Evolutionary conservation across 257 asterid species (phyloP).

Genomic region (Eustoma russellianum): DNA sequence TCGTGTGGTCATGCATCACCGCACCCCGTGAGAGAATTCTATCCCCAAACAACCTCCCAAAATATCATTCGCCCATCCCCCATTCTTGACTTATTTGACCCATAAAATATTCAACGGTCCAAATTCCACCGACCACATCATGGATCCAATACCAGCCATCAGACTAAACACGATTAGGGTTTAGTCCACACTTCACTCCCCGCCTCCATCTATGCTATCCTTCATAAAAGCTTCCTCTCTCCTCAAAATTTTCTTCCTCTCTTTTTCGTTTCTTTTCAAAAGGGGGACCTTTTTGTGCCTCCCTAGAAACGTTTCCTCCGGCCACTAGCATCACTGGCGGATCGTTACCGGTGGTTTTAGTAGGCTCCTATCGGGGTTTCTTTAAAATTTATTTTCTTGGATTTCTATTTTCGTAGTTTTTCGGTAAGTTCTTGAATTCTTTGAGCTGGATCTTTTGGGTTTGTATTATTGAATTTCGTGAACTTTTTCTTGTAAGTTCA

Average conservation of each 20-base stretch:
- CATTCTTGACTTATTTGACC: neutral
- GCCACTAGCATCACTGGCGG: neutral
- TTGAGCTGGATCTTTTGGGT: neutral
- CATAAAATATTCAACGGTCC: constrained; percentile 13
- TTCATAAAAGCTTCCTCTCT: constrained; percentile 18
- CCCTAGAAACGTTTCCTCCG: constrained; percentile 23
- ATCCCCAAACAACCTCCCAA: no score
- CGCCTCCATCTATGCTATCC: constrained; percentile 37
- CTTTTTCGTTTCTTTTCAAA: no score
- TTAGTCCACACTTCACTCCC: constrained; percentile 27
- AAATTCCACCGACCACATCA: constrained; percentile 1
- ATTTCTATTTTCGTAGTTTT: neutral
- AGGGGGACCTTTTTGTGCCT: constrained; percentile 20
- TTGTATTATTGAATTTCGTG: no score
- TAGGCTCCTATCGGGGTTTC: constrained; percentile 1
- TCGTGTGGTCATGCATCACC: no score
- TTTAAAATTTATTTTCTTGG: neutral
- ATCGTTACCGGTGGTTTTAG: constrained; percentile 5
- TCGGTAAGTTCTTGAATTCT: constrained; percentile 10
- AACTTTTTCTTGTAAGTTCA: no score
- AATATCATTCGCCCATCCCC: no score
- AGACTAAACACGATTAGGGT: constrained; percentile 32
- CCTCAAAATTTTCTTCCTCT: constrained; percentile 1
- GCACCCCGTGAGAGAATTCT: no score
- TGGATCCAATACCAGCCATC: constrained; percentile 25